Base-by-base conservation (phyloP, 257 asterid species). In the Solanum pinnatisectum region DNA sequence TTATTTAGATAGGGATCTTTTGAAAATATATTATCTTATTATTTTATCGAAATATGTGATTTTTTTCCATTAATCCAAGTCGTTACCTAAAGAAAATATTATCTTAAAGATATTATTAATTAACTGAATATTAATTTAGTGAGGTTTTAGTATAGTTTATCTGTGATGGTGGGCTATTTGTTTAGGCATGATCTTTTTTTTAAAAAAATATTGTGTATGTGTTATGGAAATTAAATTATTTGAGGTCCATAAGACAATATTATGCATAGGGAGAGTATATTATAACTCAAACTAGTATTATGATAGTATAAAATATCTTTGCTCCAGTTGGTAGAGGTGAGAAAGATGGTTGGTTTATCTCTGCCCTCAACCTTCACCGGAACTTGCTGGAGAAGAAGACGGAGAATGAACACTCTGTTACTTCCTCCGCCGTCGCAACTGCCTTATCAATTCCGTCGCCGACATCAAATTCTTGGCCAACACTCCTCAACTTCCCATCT, bases 401-500 rank as follows among this genome's bases (percentile, higher is more conserved):
- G 87, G 86, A 92, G 86, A 89, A 95, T 95, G 97, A 95, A 89
- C 94, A 87, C 90, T 65, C 92, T 91, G 46, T 88, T 92, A 60
- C 93, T 93, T 74, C 94, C 94, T 30, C 95, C 94, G 81, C 94
- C 95, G 27, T 91, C 91, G 88, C 95, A 88, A 84, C 87, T 91
- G 78, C 93, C 93, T 72, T 90, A 65, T 92, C 92, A 36, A 20
- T 79, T 79, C 37, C 39, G 14, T 79, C 91, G 30, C 36, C 87
- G 40, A 85, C 88, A 16, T n/a, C 89, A 84, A 20, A 6, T 33
- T 8, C 70, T 67, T 44, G 87, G 81, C 30, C 90, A 74, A 63
- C 92, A 84, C 32, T 65, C 89, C 85, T 87, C 93, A 88, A 23
- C 68, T 8, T 23, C 71, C 73, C 89, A 88, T 86, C 30, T 81